These are phyloP conservation scores for Globisporangium solare DNA, from an alignment of 352 stramenopile genomes.

Conservation along the genomic window DNA sequence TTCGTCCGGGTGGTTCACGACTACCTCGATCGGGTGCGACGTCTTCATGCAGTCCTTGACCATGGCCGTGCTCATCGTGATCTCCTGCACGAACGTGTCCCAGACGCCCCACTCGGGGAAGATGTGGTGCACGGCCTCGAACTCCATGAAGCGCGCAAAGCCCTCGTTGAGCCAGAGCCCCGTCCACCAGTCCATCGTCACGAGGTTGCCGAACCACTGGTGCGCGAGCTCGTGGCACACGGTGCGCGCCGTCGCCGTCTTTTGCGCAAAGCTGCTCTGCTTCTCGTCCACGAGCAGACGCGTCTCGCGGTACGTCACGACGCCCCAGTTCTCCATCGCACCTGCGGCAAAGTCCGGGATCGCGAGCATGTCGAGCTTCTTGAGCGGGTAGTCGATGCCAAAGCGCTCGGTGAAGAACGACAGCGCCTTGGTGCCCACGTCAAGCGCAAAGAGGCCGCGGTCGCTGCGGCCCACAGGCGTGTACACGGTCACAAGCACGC, in stretches of 20 bases:
- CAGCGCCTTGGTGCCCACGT: constrained; percentile 54
- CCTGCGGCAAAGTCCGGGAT: constrained; percentile 96
- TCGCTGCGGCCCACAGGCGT: constrained; percentile 91
- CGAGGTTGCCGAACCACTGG: constrained; percentile 97
- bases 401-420: constrained; percentile 75
- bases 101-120: constrained; percentile 96
- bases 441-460: constrained; percentile 90
- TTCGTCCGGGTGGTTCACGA: constrained; percentile 91
- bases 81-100: constrained; percentile 92
- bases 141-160: constrained; percentile 97
- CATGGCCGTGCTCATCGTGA: constrained; percentile 81
- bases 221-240: constrained; percentile 98
- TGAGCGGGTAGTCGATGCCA: constrained; percentile 91
- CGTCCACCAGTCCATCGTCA: constrained; percentile 99
- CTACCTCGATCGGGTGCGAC: constrained; percentile 94
- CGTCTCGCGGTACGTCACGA: constrained; percentile 97
- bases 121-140: constrained; percentile 88
- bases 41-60: constrained; percentile 90
- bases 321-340: constrained; percentile 95
- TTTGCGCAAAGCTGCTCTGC: constrained; percentile 61
- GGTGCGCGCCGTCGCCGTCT: constrained; percentile 87
- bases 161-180: constrained; percentile 97
- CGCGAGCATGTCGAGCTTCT: constrained; percentile 98
- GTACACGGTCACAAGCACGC: constrained; percentile 94
- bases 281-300: constrained; percentile 84